Evolutionary conservation across 306 rosid genomes (phyloP).

Genomic region (Castanospermum australe): DNA sequence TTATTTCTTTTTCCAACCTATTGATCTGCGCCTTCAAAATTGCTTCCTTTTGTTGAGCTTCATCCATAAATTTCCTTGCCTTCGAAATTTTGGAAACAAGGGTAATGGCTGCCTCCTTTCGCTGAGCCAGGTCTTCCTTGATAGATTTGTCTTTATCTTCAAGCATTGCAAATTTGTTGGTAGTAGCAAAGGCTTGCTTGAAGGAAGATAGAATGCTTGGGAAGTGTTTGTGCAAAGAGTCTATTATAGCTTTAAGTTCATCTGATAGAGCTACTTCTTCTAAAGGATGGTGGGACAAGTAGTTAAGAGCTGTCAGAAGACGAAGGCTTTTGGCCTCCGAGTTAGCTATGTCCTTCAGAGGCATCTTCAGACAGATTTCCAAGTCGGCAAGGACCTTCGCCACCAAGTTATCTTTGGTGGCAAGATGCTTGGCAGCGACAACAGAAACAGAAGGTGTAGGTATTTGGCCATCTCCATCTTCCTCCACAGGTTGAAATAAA

Average conservation of each 20-base stretch:
- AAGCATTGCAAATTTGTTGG: background rate
- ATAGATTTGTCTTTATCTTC: background rate
- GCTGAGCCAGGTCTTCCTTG: background rate
- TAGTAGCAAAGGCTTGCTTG: constrained; percentile 12
- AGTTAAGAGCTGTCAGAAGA: constrained; percentile 29
- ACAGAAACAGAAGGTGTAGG: background rate
- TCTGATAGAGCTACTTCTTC: constrained; percentile 3
- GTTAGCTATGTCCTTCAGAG: constrained; percentile 30
- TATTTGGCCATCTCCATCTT: background rate
- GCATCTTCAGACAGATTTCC: constrained; percentile 16
- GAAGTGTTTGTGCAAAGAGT: background rate
- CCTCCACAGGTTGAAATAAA: background rate
- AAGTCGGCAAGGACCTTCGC: constrained; percentile 3
- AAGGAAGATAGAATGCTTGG: constrained; percentile 26
- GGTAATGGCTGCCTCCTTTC: background rate
- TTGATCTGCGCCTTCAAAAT: background rate
- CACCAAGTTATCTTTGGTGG: background rate
- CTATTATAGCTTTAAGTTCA: constrained; percentile 9
- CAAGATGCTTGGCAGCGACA: background rate
- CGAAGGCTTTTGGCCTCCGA: background rate
- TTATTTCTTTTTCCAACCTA: constrained; percentile 13
- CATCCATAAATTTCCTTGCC: background rate
- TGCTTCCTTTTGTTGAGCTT: constrained; percentile 16
- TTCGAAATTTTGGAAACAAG: constrained; percentile 10
- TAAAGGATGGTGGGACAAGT: constrained; percentile 27